Percentiles rank a stretch among this genome's conserved stretches.
Evolutionary conservation across 768 basidiomycete genomes (phyloP).

Genomic region (Boletus sensibilis): DNA sequence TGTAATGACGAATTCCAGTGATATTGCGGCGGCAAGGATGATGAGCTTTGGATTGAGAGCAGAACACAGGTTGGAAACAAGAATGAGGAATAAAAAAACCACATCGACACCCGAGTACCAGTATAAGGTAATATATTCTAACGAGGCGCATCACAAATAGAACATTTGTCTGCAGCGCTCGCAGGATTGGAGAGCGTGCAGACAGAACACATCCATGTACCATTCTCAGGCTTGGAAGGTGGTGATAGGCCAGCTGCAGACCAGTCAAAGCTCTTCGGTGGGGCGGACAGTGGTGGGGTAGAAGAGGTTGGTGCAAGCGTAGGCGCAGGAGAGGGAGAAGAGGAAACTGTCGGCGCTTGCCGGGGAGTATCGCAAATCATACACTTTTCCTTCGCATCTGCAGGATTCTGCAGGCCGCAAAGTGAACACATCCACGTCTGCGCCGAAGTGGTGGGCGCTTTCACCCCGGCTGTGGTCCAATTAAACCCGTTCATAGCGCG

Average conservation of each 20-base stretch:
- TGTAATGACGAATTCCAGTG: constrained; percentile 8
- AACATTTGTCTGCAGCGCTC: constrained; percentile 46
- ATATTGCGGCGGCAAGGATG: background rate
- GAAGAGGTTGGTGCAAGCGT: background rate
- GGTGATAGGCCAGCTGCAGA: constrained; percentile 36
- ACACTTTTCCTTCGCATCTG: constrained; percentile 42
- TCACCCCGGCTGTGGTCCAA: constrained; percentile 62
- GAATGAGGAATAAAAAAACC: constrained; percentile 16
- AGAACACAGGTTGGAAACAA: background rate
- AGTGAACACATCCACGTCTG: constrained; percentile 55
- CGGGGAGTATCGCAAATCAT: constrained; percentile 43
- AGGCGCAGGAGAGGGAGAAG: constrained; percentile 11
- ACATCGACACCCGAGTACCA: constrained; percentile 2
- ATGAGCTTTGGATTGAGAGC: background rate
- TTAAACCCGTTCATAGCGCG: constrained; percentile 46
- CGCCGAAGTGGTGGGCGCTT: constrained; percentile 35
- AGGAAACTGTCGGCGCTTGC: constrained; percentile 17
- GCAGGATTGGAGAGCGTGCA: constrained; percentile 48
- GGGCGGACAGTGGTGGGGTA: constrained; percentile 1
- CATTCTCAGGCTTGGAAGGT: constrained; percentile 22
- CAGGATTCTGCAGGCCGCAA: constrained; percentile 47
- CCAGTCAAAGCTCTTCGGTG: constrained; percentile 37
- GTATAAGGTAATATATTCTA: constrained; percentile 20
- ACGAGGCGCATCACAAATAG: constrained; percentile 47
- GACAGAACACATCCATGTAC: constrained; percentile 40